Evolutionary conservation across 495 filamentous ascomycete genomes (phyloP).

Genomic region (Neurospora sp.): DNA sequence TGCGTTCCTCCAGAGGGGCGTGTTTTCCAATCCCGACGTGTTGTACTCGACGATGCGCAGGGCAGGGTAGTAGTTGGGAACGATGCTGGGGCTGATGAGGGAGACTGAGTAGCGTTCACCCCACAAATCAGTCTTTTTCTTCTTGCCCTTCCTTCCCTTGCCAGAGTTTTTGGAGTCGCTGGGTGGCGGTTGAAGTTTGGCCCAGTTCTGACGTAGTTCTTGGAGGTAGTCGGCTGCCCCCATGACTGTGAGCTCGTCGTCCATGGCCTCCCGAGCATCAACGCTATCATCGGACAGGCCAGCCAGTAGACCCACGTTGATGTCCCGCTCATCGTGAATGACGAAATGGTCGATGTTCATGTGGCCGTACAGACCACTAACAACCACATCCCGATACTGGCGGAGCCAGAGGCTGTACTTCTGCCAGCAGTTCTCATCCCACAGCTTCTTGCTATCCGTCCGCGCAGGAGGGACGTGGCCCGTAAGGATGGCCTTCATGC

Average conservation of each 20-base stretch:
- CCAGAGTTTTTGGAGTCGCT: constrained; percentile 25
- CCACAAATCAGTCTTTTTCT: constrained; percentile 45
- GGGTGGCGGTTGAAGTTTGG: constrained; percentile 54
- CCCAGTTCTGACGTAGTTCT: constrained; percentile 69
- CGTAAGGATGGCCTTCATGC: constrained; percentile 90
- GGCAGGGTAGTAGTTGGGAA: constrained; percentile 89
- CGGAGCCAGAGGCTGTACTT: constrained; percentile 87
- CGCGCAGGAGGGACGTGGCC: constrained; percentile 91
- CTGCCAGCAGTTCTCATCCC: constrained; percentile 95
- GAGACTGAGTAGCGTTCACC: constrained; percentile 78
- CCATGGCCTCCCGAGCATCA: constrained; percentile 24
- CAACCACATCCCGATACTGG: constrained; percentile 84
- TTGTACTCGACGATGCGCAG: constrained; percentile 89
- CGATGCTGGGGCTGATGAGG: constrained; percentile 71
- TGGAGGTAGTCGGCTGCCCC: constrained; percentile 69
- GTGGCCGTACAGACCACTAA: constrained; percentile 74
- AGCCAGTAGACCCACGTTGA: constrained; percentile 45
- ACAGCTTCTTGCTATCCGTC: constrained; percentile 69
- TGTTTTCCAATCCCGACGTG: constrained; percentile 61
- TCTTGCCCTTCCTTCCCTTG: constrained; percentile 28
- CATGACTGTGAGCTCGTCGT: constrained; percentile 49
- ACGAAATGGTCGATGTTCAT: constrained; percentile 99
- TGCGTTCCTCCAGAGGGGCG: constrained; percentile 34
- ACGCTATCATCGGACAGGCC: constrained; percentile 28
- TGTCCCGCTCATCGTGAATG: constrained; percentile 72